Conservation (phyloP, 768 basidiomycete genomes). For the Rubroboletus satanas region DNA sequence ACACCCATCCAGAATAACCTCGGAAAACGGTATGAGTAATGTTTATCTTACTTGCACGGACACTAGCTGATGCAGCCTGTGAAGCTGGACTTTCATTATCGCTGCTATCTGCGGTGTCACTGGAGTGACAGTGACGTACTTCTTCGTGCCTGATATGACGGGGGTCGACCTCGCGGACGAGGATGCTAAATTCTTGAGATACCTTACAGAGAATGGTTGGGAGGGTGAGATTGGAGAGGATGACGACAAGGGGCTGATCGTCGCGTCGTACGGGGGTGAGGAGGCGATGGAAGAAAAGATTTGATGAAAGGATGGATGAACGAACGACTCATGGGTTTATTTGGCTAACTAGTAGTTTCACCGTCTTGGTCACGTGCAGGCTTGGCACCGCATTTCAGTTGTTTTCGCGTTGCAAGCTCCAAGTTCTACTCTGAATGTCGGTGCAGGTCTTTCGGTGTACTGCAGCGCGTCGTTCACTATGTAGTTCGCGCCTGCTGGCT, state of each 20-base stretch:
- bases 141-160: conserved; percentile 67
- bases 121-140: conserved; percentile 62
- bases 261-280: conserved; percentile 13
- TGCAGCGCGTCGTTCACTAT: conserved; percentile 14
- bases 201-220: conserved; percentile 63
- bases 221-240: conserved; percentile 59
- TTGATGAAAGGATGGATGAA: background rate
- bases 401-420: background rate
- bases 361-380: conserved; percentile 17
- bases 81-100: conserved; percentile 65
- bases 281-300: conserved; percentile 11
- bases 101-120: conserved; percentile 63
- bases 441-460: conserved; percentile 14
- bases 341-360: too few relatives aligned
- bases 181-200: conserved; percentile 58
- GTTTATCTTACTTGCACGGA: background rate
- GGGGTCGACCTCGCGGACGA: conserved; percentile 64
- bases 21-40: conserved; percentile 50
- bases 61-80: background rate
- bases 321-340: too few relatives aligned
- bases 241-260: conserved; percentile 33
- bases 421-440: conserved; percentile 17
- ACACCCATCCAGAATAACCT: conserved; percentile 65
- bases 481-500: conserved; percentile 14
- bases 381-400: background rate